phyloP scores from a whole-genome alignment of 768 basidiomycete species.

The Lactarius hengduanensis region DNA sequence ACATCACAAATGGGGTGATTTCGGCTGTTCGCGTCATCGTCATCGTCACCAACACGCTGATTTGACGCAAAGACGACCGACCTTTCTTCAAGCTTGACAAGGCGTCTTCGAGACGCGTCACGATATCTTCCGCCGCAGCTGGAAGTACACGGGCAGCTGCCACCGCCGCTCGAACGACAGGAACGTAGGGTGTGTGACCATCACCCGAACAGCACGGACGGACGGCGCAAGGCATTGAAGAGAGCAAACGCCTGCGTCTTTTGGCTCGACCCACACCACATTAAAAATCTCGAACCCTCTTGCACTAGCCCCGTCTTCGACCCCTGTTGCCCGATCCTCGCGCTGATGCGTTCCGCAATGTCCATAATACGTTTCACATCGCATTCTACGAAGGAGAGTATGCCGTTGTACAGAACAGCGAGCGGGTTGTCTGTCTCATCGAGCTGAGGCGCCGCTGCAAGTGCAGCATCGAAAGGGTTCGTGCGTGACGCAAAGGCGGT shows the following conservation, averaged over 20 bases:
- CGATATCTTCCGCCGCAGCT: slow-evolving; percentile 94
- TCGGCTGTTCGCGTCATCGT: slow-evolving; percentile 24
- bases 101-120: slow-evolving; percentile 68
- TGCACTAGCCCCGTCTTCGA: slow-evolving; percentile 25
- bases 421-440: slow-evolving; percentile 69
- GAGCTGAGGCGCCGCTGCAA: slow-evolving; percentile 48
- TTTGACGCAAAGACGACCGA: slow-evolving; percentile 26
- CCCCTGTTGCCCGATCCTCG: slow-evolving; percentile 43
- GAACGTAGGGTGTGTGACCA: slow-evolving; percentile 74
- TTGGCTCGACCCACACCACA: slow-evolving; percentile 87
- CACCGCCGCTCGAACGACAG: slow-evolving; percentile 77
- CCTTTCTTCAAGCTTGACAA: slow-evolving; percentile 46
- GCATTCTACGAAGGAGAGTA: slow-evolving; percentile 77
- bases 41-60: background rate
- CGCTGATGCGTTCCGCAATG: slow-evolving; percentile 63
- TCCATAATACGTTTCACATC: slow-evolving; percentile 75
- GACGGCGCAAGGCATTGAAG: slow-evolving; percentile 85
- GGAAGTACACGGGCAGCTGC: slow-evolving; percentile 97
- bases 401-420: slow-evolving; percentile 73
- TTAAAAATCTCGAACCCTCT: slow-evolving; percentile 81
- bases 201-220: slow-evolving; percentile 58
- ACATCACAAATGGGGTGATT: slow-evolving; percentile 47
- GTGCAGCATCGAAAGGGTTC: slow-evolving; percentile 40
- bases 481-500: slow-evolving; percentile 47
- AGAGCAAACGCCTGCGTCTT: slow-evolving; percentile 77